These are phyloP conservation scores for Avena sativa DNA, from an alignment of 176 grass and related monocot species.

Conservation along the genomic window DNA sequence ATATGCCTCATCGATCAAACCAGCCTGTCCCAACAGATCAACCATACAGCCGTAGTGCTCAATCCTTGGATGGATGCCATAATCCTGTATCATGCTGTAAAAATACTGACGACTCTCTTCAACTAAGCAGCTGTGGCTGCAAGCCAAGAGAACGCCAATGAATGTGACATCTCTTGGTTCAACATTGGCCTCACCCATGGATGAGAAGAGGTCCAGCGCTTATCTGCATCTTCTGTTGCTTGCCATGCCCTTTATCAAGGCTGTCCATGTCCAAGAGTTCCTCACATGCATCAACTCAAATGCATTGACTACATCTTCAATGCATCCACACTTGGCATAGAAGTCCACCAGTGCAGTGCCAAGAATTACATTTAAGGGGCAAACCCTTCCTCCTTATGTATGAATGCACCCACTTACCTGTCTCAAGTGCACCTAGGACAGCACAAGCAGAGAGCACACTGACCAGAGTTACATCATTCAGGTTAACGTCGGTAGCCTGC, in stretches of 20 bases:
- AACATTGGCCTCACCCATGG: conserved; percentile 51
- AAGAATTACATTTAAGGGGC: conserved; percentile 49
- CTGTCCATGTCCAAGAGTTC: conserved; percentile 70
- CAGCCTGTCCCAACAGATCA: conserved; percentile 68
- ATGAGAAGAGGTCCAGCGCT: conserved; percentile 59
- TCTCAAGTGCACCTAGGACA: conserved; percentile 65
- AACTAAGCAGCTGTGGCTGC: conserved; percentile 69
- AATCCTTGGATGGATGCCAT: conserved; percentile 60
- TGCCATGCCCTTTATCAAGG: conserved; percentile 73
- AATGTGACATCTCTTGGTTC: conserved; percentile 70
- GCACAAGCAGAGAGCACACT: conserved; percentile 80
- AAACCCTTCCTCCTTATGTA: conserved; percentile 57
- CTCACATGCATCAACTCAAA: conserved; percentile 66
- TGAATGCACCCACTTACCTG: conserved; percentile 74
- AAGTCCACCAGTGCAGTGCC: conserved; percentile 80
- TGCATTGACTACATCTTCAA: conserved; percentile 47
- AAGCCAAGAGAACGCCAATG: conserved; percentile 69
- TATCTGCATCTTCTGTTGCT: conserved; percentile 61
- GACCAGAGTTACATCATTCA: conserved; percentile 73
- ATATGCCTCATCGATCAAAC: conserved; percentile 68
- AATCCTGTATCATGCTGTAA: conserved; percentile 59
- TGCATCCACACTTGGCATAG: conserved; percentile 76
- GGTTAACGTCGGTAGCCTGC: conserved; percentile 58
- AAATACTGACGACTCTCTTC: conserved; percentile 57
- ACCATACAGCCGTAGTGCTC: conserved; percentile 83